Base-by-base conservation (phyloP, 179 eudicot species). In the Drosera spatulata region DNA sequence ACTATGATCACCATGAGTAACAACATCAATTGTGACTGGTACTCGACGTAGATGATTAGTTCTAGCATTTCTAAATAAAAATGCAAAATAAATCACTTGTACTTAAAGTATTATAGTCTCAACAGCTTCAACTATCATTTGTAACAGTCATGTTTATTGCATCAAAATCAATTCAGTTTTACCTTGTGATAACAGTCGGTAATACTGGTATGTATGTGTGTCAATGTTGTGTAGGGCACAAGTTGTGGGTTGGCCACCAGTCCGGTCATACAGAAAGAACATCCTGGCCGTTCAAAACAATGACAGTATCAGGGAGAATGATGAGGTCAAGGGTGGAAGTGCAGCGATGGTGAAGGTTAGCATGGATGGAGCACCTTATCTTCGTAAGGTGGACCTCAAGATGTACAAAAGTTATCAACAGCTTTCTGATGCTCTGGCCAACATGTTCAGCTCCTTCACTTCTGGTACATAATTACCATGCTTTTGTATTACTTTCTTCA, bases 231-330 rank as follows among this genome's bases (percentile, higher is more conserved):
- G 51, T 61, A 87, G 96, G 89, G 80, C 85, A 68, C 93, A 85
- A 66, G 86, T 87, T 0, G 93, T 85, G 66, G 96, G 96, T 6
- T 87, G 96, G 93, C 96, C 96, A 63, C 96, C 96, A 6, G 96
- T 87, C 45, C 66, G 93, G 58, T 77, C 88, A 39, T 83, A 61
- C 84, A 73, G 96, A 45, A 87, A 87, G 79, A 87, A 83, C 66
- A 75, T 80, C 41, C 10, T 84, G 63, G 67, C 82, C 10, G 79
- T 68, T 42, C 77, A 79, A 58, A 72, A 82, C 73, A 73, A 52
- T 70, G 66, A 50, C 33, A 22, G 33, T 22, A 22, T 22, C 61
- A 63, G 51, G 41, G 68, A 60, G 46, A 62, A 75, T 49, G 43
- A 63, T 52, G 78, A 70, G 75, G 60, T 50, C 33, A 65, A 12